These are phyloP conservation scores for Hortiboletus rubellus DNA, from an alignment of 1,284 basidiomycete species.

Conservation along the genomic window DNA sequence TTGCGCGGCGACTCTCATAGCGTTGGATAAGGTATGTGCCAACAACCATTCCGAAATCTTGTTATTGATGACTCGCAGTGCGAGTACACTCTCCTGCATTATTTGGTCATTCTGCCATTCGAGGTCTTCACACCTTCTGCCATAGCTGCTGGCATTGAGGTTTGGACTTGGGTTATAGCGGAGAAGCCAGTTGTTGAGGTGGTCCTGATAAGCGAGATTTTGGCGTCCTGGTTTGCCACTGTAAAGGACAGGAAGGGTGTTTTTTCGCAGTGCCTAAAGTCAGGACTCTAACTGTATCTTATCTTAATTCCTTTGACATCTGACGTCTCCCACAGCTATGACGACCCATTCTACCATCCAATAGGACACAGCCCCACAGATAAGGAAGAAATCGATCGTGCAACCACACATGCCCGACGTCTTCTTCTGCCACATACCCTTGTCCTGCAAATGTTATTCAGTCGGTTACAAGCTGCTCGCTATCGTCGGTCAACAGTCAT, in stretches of 20 bases:
- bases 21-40: conserved; percentile 58
- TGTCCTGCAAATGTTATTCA: conserved; percentile 88
- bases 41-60: background rate
- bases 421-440: conserved; percentile 83
- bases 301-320: conserved; percentile 4
- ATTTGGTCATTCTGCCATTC: conserved; percentile 87
- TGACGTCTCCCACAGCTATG: conserved; percentile 52
- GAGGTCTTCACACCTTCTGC: conserved; percentile 87
- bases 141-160: conserved; percentile 85
- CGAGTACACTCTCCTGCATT: conserved; percentile 86
- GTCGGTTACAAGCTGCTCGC: conserved; percentile 90
- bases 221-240: conserved; percentile 85
- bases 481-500: conserved; percentile 87
- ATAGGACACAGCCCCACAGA: conserved; percentile 92
- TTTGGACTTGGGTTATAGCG: conserved; percentile 96
- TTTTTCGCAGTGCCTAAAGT: conserved; percentile 83
- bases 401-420: conserved; percentile 68
- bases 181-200: conserved; percentile 77
- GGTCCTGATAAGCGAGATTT: conserved; percentile 82
- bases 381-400: conserved; percentile 79
- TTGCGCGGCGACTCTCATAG: conserved; percentile 79
- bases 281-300: conserved; percentile 30
- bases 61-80: conserved; percentile 46
- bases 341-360: conserved; percentile 86
- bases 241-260: conserved; percentile 78